These are phyloP conservation scores for Arachnopeziza araneosa DNA, from an alignment of 2,329 filamentous ascomycete species.

Conservation along the genomic window DNA sequence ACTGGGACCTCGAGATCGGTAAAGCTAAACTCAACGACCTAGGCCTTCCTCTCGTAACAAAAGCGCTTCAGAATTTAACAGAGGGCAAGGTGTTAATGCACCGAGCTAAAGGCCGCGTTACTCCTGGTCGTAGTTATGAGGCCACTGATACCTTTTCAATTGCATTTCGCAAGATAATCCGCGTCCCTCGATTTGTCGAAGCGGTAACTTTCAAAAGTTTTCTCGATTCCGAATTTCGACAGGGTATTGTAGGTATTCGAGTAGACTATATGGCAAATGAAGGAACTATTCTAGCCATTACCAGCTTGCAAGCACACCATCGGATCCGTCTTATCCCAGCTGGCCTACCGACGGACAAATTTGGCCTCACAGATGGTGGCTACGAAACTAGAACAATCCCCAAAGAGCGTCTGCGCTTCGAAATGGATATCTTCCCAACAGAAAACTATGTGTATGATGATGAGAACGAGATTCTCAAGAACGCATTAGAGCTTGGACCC, in stretches of 20 bases:
- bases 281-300: slow-evolving; percentile 60
- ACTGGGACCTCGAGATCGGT: slow-evolving; percentile 44
- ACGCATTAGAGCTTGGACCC: slow-evolving; percentile 24
- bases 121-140: slow-evolving; percentile 55
- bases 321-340: slow-evolving; percentile 48
- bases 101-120: slow-evolving; percentile 51
- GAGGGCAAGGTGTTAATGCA: slow-evolving; percentile 42
- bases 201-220: slow-evolving; percentile 54
- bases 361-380: slow-evolving; percentile 65
- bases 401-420: slow-evolving; percentile 60
- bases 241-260: slow-evolving; percentile 27
- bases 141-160: slow-evolving; percentile 55
- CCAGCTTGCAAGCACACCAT: slow-evolving; percentile 57
- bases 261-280: slow-evolving; percentile 55
- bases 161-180: slow-evolving; percentile 50
- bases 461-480: slow-evolving; percentile 38
- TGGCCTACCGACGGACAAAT: slow-evolving; percentile 56
- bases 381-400: slow-evolving; percentile 67
- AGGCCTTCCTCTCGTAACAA: slow-evolving; percentile 11
- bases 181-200: slow-evolving; percentile 49
- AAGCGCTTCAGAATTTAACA: slow-evolving; percentile 21
- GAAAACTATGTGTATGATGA: slow-evolving; percentile 51
- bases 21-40: slow-evolving; percentile 40
- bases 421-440: slow-evolving; percentile 54
- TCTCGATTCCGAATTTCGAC: slow-evolving; percentile 47